Base-by-base conservation (phyloP, 208 protist genomes). In the Trypanosoma grayi region DNA sequence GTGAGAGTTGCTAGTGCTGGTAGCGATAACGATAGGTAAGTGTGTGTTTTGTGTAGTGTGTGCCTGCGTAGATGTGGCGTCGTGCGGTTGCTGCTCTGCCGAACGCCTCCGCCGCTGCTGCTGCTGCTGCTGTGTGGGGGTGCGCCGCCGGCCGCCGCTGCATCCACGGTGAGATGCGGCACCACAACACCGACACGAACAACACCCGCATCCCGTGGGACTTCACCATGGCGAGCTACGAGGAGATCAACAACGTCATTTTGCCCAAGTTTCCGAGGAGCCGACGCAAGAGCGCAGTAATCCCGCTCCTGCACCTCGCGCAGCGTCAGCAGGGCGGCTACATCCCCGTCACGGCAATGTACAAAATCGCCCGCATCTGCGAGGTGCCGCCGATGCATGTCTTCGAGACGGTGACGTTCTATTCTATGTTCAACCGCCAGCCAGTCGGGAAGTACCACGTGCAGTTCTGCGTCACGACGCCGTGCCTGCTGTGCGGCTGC, bases 361-460 rank as follows among this genome's bases (percentile, higher is more conserved):
- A 96, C 63, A 97, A 97, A 70, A 96, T 97, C 50, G 90, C 93
- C 7, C 83, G 94, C 43, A 96, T 97, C 33, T 97, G 88, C 60
- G 93, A 95, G 37, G 87, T 97, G 9, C 83, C 85, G 14, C 87
- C 87, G 30, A 96, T 94, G 81, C 81, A 92, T 53, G 93, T 97
- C 28, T 97, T 94, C 66, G 87, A 97, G 56, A 88, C 80, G 4
- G 90, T 94, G 9, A 96, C 93, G 8, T 97, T 97, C 63, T 97
- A 97, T 77, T 87, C 87, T n/a, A 97, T 97, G 93, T 96, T 93
- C 71, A 97, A 97, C 68, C 87, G 89, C n/a, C 83, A 93, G 37
- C 93, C 93, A 3, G 87, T 97, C 2, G 93, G 93, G 28, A 96
- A 96, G 70, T 97, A 95, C 70, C 90, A 97, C 82, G 81, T 97